Evolutionary conservation across 2,329 filamentous ascomycete genomes (phyloP).

Genomic region (Neofusicoccum ribis): DNA sequence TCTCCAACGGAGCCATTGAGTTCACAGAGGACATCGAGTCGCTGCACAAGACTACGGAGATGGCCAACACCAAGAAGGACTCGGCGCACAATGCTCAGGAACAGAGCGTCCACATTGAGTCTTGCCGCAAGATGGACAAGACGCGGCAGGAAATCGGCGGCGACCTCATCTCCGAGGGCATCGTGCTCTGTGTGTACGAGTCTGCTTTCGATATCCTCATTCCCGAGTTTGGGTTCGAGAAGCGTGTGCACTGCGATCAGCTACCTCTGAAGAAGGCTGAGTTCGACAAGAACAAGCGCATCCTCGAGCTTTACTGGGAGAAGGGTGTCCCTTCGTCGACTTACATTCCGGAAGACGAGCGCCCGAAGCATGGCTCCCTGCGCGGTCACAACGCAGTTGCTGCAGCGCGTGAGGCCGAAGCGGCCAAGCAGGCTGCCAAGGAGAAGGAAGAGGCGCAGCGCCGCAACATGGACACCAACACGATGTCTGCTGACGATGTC

Average conservation of each 20-base stretch:
- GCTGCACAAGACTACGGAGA: conserved; percentile 87
- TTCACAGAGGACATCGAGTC: conserved; percentile 87
- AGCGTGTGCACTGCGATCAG: conserved; percentile 98
- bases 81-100: conserved; percentile 96
- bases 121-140: conserved; percentile 94
- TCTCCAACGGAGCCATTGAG: conserved; percentile 79
- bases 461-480: conserved; percentile 91
- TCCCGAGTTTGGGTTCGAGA: conserved; percentile 97
- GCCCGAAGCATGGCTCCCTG: conserved; percentile 77
- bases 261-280: conserved; percentile 98
- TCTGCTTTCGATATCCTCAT: conserved; percentile 98
- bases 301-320: conserved; percentile 98
- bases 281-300: conserved; percentile 91
- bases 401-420: conserved; percentile 77
- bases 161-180: conserved; percentile 91
- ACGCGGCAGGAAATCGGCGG: conserved; percentile 82
- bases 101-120: conserved; percentile 97
- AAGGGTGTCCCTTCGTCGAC: conserved; percentile 96
- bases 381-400: conserved; percentile 73
- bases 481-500: conserved; percentile 87
- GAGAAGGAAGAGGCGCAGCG: conserved; percentile 89
- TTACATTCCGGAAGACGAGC: conserved; percentile 95
- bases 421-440: conserved; percentile 75
- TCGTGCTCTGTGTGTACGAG: conserved; percentile 96
- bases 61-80: conserved; percentile 99